Conservation (phyloP, 345 rosid genomes). For the Draba incana region DNA sequence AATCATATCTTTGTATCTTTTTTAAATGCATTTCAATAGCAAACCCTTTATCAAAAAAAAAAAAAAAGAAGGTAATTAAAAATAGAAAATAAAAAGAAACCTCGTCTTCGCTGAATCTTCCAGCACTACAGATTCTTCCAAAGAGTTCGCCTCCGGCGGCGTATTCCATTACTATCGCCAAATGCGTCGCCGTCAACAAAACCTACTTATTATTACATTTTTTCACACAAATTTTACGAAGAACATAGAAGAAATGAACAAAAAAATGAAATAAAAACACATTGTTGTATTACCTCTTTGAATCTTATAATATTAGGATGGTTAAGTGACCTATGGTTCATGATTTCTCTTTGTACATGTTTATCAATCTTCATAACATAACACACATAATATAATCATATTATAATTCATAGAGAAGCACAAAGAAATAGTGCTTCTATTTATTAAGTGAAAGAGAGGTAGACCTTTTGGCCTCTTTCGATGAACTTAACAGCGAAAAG, state of each 20-base stretch:
- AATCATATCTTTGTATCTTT: too few species aligned
- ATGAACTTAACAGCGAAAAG: constrained; percentile 65
- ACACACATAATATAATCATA: neutral
- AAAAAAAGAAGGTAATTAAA: too few species aligned
- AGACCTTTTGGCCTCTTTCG: constrained; percentile 55
- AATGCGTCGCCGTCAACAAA: constrained; percentile 62
- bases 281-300: constrained; percentile 54
- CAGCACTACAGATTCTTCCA: constrained; percentile 63
- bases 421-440: too few species aligned
- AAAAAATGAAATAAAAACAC: neutral
- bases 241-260: neutral
- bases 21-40: too few species aligned
- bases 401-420: too few species aligned
- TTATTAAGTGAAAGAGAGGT: too few species aligned
- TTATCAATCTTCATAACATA: constrained; percentile 60
- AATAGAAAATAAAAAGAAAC: constrained; percentile 28
- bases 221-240: neutral
- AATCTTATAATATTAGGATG: constrained; percentile 75
- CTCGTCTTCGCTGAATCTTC: constrained; percentile 76
- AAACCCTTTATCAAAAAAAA: too few species aligned
- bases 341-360: constrained; percentile 74
- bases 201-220: constrained; percentile 45
- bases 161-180: constrained; percentile 76
- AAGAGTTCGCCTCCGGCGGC: constrained; percentile 82
- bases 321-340: constrained; percentile 72